Percentiles rank a stretch among this genome's conserved stretches.
Evolutionary conservation across 495 filamentous ascomycete species (phyloP).

Genomic region (Aspergillus saccharolyticus): DNA sequence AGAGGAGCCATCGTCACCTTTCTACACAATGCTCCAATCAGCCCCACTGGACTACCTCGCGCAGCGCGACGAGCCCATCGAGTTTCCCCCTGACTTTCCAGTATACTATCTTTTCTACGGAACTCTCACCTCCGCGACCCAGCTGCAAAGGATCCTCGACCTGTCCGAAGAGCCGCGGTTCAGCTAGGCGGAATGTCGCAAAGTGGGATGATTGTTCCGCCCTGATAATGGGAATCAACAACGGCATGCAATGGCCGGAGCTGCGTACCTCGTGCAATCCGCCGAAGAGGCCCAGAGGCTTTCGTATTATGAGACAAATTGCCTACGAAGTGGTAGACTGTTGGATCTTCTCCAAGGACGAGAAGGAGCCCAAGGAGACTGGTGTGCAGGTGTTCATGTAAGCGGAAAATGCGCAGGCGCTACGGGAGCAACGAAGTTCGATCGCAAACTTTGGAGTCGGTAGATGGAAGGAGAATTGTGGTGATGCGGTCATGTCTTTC

Average conservation of each 20-base stretch:
- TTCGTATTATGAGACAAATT: slow-evolving; percentile 18
- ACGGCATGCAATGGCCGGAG: slow-evolving; percentile 16
- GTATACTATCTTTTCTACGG: slow-evolving; percentile 25
- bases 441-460: slow-evolving; percentile 13
- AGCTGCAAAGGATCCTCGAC: slow-evolving; percentile 17
- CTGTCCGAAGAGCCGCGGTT: slow-evolving; percentile 16
- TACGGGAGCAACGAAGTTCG: slow-evolving; percentile 17
- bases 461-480: slow-evolving; percentile 11
- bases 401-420: slow-evolving; percentile 15
- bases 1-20: not conserved
- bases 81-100: slow-evolving; percentile 8
- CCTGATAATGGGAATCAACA: slow-evolving; percentile 18
- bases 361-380: slow-evolving; percentile 2
- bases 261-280: slow-evolving; percentile 14
- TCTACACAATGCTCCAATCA: not conserved
- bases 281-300: slow-evolving; percentile 17
- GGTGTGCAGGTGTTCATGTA: slow-evolving; percentile 14
- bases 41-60: not conserved
- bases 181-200: slow-evolving; percentile 14
- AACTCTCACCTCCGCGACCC: slow-evolving; percentile 13
- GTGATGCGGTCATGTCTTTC: slow-evolving; percentile 1
- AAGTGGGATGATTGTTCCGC: slow-evolving; percentile 25
- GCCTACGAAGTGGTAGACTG: slow-evolving; percentile 15
- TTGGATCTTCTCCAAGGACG: slow-evolving; percentile 12
- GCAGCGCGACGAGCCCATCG: not conserved